A percentile compares a stretch with the other conserved stretches of the same genome.
phyloP scores from a whole-genome alignment of 176 grass and related monocot genomes.

The Zizania latifolia region DNA sequence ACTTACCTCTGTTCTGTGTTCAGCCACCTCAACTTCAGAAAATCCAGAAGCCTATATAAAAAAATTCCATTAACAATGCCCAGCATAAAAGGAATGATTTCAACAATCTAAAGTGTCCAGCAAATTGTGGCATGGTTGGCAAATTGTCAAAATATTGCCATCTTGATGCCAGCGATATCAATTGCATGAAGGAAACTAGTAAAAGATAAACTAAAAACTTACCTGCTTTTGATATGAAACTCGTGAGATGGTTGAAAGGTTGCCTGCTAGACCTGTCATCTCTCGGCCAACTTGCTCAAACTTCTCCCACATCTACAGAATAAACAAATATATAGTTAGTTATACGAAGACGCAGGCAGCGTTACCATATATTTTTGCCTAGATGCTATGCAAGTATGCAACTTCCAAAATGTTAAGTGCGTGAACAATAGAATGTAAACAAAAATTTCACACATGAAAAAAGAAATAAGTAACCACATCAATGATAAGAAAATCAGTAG shows the following conservation, averaged over 20 bases:
- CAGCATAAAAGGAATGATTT: conserved; percentile 24
- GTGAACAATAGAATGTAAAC: conserved; percentile 24
- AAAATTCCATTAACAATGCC: conserved; percentile 15
- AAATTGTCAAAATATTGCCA: neutral
- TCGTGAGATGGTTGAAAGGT: conserved; percentile 53
- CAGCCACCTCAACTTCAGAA: conserved; percentile 48
- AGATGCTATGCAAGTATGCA: conserved; percentile 14
- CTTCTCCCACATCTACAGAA: conserved; percentile 66
- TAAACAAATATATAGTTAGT: neutral
- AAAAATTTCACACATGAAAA: neutral
- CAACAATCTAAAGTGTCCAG: conserved; percentile 9
- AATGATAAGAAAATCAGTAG: neutral
- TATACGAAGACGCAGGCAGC: neutral
- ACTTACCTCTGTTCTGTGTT: conserved; percentile 54
- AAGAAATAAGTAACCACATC: too few species aligned
- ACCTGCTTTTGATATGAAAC: conserved; percentile 83
- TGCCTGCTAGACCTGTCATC: conserved; percentile 55
- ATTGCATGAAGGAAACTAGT: neutral
- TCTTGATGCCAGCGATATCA: neutral
- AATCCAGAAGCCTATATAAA: conserved; percentile 48
- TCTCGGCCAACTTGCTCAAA: conserved; percentile 62
- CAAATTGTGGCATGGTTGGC: too few species aligned
- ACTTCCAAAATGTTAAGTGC: neutral
- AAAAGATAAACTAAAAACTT: neutral
- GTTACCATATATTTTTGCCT: neutral